phyloP scores from a whole-genome alignment of 2,329 filamentous ascomycete genomes.

The Cordyceps fumosorosea region DNA sequence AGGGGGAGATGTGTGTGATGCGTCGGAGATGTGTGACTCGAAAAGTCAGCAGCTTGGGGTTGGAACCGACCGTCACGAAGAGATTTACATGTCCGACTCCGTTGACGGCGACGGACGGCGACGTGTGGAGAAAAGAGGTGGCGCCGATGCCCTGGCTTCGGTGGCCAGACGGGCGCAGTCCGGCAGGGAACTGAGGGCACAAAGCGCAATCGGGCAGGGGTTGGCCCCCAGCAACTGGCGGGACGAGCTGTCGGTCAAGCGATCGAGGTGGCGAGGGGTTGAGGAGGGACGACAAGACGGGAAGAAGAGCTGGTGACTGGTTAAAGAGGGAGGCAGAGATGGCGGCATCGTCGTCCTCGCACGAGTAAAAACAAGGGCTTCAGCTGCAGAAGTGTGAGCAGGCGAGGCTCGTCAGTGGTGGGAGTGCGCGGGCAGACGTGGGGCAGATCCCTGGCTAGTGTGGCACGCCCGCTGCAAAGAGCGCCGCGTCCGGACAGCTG shows the following conservation, averaged over 20 bases:
- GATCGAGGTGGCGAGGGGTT: neutral
- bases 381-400: neutral
- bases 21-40: neutral
- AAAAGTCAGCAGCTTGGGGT: neutral
- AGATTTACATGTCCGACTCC: neutral
- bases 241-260: constrained; percentile 6
- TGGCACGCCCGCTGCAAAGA: constrained; percentile 10
- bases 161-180: neutral
- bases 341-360: neutral
- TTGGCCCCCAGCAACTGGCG: neutral
- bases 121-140: neutral
- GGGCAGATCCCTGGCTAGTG: constrained; percentile 8
- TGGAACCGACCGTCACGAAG: neutral
- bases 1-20: neutral
- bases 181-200: neutral
- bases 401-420: neutral
- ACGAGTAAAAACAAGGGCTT: neutral
- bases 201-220: neutral
- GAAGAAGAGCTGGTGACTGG: neutral
- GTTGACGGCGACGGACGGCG: constrained; percentile 7
- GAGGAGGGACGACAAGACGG: neutral
- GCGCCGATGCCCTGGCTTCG: constrained; percentile 1
- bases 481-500: constrained; percentile 9
- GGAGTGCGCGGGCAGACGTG: neutral
- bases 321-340: neutral